Evolutionary conservation across 2,329 filamentous ascomycete species (phyloP), one percentile per base, ranked within the genome.

Genomic region (Pseudogymnoascus sp.): DNA sequence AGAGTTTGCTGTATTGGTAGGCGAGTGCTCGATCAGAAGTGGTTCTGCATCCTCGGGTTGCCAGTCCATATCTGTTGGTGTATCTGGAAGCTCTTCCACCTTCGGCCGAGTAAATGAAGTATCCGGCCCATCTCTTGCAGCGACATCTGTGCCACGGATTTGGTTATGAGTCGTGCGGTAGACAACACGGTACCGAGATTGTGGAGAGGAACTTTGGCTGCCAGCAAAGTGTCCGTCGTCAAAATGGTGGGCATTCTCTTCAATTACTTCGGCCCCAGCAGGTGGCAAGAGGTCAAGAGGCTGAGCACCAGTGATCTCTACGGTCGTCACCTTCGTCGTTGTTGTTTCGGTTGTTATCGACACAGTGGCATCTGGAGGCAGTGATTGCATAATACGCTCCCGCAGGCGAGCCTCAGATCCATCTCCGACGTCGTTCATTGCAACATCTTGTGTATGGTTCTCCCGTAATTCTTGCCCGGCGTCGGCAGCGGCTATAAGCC

Each of bases 281-380:
- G 84, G 80, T 1, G 82, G 80, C 1, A 79, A 74, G 1, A 87
- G 72, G 1, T 79, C 75, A 2, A 81, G 75, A 4, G 78, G 75
- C 17, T 78, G 74, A 4, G 79, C 74, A 0, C 83, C 82, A 11
- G 78, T 78, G 37, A 88, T 79, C 60, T 87, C 83, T 2, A 87
- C 83, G 0, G 84, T 86, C 66, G 87, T 84, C 11, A 78, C 86
- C 64, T 86, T 85, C 6, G 80, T 83, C 1, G 81, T 85, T 1
- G 78, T 79, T 0, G 83, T 82, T 2, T 81, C 79, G 5, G 83
- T 85, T 0, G 79, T 81, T 37, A 87, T 82, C 7, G 82, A 82
- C 5, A 87, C 79, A n/a, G 78, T 79, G 0, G 84, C 80, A 47
- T 82, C 79, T 0, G 78, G 71, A 0, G 83, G 79, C 4, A 86